Conservation (phyloP, 208 protist species). For the Acanthamoeba triangularis region DNA sequence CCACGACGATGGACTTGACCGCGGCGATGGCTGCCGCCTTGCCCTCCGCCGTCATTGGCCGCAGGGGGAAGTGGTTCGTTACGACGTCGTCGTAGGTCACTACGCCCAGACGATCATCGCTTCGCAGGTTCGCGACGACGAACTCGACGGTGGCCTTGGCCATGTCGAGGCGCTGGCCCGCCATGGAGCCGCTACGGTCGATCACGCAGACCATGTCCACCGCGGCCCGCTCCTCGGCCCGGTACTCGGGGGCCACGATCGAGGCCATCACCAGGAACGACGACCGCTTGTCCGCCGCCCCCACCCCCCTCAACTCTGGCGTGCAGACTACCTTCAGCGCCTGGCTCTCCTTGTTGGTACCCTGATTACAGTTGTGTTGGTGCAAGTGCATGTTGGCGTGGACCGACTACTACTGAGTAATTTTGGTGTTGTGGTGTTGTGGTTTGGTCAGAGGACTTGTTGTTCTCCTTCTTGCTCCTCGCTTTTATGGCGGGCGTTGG, state of each 20-base stretch:
- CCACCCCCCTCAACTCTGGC: no score
- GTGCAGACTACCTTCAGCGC: no score
- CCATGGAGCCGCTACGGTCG: conserved; percentile 51
- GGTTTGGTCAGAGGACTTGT: no score
- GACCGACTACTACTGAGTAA: no score
- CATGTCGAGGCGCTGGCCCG: neutral
- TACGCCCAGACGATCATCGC: neutral
- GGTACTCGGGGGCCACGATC: neutral
- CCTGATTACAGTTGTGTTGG: no score
- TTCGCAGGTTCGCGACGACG: neutral
- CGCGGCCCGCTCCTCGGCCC: neutral
- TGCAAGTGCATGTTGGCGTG: no score
- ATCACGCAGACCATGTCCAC: conserved; percentile 38
- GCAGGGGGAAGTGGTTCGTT: neutral
- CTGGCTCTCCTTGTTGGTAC: no score
- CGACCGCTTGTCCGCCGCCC: neutral
- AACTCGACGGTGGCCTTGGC: conserved; percentile 9
- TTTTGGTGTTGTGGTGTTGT: no score
- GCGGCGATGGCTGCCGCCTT: neutral
- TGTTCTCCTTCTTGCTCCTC: no score
- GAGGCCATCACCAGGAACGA: neutral
- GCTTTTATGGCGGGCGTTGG: no score
- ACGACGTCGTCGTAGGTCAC: conserved; percentile 44
- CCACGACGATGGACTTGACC: neutral
- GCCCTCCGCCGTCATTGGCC: neutral